phyloP scores from a whole-genome alignment of 75 land plant genomes.

The Pseudotsuga menziesii region DNA sequence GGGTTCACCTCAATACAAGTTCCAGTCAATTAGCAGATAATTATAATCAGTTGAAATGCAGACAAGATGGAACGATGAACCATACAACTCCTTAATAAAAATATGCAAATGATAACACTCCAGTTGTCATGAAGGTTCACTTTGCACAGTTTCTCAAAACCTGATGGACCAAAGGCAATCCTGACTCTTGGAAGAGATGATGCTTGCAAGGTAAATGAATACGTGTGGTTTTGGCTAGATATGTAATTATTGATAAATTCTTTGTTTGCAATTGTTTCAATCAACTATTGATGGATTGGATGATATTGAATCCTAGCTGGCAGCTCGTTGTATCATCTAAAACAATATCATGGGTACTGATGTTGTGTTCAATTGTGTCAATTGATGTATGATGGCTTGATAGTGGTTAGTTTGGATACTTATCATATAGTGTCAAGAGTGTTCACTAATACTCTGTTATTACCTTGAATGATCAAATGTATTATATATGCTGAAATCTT shows the following conservation, averaged over 20 bases:
- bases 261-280: no score
- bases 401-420: no score
- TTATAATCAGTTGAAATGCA: constrained; percentile 2
- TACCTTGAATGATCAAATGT: neutral
- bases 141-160: neutral
- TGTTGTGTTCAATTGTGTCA: no score
- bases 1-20: neutral
- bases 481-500: neutral
- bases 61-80: neutral
- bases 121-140: neutral
- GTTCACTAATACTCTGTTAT: neutral
- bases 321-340: neutral
- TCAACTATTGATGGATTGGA: no score
- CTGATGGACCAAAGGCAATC: neutral
- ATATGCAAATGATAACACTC: neutral
- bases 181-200: neutral
- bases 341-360: no score
- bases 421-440: neutral
- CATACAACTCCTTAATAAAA: neutral
- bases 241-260: no score
- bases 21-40: neutral
- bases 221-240: no score
- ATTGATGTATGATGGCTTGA: neutral
- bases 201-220: neutral
- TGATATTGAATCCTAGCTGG: neutral